A percentile compares a stretch with the other conserved stretches of the same genome.
Conservation (phyloP, 331 rosid genomes). For the Quercus phellos region DNA sequence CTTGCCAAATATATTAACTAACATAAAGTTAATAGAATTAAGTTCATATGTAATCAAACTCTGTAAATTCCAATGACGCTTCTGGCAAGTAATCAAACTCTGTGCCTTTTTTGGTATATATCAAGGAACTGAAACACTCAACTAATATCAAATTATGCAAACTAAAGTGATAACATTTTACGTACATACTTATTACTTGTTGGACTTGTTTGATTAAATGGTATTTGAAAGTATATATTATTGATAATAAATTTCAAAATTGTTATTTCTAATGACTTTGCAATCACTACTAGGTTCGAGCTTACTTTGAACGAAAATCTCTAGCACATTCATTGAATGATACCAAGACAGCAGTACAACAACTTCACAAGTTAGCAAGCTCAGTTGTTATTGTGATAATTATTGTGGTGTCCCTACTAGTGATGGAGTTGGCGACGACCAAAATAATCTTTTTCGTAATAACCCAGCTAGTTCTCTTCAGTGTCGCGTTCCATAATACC, state of each 20-base stretch:
- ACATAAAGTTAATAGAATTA: too few relatives aligned
- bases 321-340: constrained; percentile 79
- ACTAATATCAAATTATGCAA: too few relatives aligned
- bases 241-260: neutral
- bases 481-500: constrained; percentile 76
- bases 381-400: constrained; percentile 59
- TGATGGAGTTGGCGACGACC: constrained; percentile 65
- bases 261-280: neutral
- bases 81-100: too few relatives aligned
- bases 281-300: constrained; percentile 47
- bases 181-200: too few relatives aligned
- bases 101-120: too few relatives aligned
- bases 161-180: too few relatives aligned
- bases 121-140: too few relatives aligned
- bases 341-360: constrained; percentile 88
- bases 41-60: too few relatives aligned
- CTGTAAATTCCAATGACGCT: too few relatives aligned
- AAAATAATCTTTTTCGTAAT: constrained; percentile 60
- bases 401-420: constrained; percentile 50
- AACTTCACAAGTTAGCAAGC: constrained; percentile 83
- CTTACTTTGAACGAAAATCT: constrained; percentile 70
- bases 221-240: too few relatives aligned
- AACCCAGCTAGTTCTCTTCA: constrained; percentile 63
- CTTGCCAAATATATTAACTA: too few relatives aligned
- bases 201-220: too few relatives aligned